phyloP scores from a whole-genome alignment of 2,329 filamentous ascomycete species.

The Pseudogymnoascus sp. region DNA sequence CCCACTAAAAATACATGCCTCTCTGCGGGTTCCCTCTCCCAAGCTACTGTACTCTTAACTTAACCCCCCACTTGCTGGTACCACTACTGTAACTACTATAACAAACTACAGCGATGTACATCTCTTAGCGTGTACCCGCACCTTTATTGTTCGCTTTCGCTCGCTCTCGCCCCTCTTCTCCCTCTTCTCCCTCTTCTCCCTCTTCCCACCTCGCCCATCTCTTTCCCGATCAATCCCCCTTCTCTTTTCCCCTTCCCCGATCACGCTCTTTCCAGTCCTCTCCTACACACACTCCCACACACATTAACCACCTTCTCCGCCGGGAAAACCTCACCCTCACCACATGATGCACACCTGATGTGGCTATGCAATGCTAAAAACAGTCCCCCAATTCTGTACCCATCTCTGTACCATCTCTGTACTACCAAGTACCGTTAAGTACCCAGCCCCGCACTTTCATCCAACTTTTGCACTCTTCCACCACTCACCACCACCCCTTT shows the following conservation, averaged over 20 bases:
- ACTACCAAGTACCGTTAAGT: not conserved
- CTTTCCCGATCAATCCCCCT: not conserved
- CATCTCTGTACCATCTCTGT: not conserved
- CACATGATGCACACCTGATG: not conserved
- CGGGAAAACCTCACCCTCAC: not conserved
- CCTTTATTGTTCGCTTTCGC: too few species aligned
- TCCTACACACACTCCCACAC: not conserved
- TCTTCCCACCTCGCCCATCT: not conserved
- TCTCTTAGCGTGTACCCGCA: too few species aligned
- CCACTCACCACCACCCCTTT: not conserved
- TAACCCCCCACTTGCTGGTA: not conserved
- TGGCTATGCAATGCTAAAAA: not conserved
- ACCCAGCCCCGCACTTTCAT: not conserved
- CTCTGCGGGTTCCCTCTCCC: not conserved
- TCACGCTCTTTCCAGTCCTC: not conserved
- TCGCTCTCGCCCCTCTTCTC: too few species aligned
- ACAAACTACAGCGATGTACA: too few species aligned
- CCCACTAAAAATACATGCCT: not conserved
- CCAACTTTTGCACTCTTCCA: not conserved
- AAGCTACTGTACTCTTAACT: conserved; percentile 2
- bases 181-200: too few species aligned
- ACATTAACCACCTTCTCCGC: not conserved
- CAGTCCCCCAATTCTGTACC: not conserved
- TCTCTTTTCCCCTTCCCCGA: not conserved
- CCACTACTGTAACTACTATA: not conserved